Percentiles rank a stretch among this genome's conserved stretches.
Conservation (phyloP, 176 grass and related monocot genomes). For the Microstegium vimineum region DNA sequence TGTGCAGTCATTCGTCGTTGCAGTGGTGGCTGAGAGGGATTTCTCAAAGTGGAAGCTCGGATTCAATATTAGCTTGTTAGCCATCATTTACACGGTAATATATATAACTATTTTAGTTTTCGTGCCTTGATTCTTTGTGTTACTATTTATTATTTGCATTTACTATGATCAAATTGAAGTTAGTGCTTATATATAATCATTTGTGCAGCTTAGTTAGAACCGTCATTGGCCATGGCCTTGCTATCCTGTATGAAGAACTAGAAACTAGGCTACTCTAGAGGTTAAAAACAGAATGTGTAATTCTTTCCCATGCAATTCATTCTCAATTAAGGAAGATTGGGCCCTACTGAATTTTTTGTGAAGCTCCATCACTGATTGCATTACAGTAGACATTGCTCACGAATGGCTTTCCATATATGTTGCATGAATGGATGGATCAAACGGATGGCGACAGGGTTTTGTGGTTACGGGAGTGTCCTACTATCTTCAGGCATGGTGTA, state of each 20-base stretch:
- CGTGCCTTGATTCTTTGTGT: no score
- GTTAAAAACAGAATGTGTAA: no score
- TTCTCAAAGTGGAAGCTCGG: slow-evolving; percentile 41
- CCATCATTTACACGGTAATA: neutral
- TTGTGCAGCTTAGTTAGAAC: neutral
- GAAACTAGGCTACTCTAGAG: neutral
- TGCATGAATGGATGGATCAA: neutral
- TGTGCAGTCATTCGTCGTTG: slow-evolving; percentile 20
- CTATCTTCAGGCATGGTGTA: slow-evolving; percentile 39
- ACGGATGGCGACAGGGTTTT: neutral
- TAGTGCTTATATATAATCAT: neutral
- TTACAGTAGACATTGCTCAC: neutral
- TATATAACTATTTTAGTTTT: neutral
- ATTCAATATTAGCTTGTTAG: neutral
- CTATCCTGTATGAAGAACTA: neutral
- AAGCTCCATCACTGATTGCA: neutral
- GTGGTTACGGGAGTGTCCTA: neutral
- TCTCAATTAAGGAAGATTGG: neutral
- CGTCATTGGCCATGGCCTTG: neutral
- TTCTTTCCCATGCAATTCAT: no score
- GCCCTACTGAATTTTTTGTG: neutral
- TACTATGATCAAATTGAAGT: no score
- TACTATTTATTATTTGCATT: no score
- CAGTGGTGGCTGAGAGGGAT: slow-evolving; percentile 22
- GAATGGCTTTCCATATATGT: neutral